These are phyloP conservation scores for Inosperma sp. DNA, from an alignment of 768 basidiomycete genomes.

Conservation along the genomic window DNA sequence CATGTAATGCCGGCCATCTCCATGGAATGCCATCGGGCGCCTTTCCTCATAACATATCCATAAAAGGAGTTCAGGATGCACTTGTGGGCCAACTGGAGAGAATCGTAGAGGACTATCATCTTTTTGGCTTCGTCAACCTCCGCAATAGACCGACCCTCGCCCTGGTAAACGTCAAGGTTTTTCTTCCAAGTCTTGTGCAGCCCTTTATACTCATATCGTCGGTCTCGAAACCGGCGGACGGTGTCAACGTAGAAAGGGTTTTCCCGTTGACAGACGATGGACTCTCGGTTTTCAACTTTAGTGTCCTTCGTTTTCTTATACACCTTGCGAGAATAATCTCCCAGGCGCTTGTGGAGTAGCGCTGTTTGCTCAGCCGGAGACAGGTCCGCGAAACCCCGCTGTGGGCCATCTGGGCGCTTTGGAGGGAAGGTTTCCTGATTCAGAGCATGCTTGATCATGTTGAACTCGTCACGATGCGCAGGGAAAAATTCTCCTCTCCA, in stretches of 20 bases:
- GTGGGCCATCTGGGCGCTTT: conserved; percentile 64
- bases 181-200: conserved; percentile 99
- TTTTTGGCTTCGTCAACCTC: conserved; percentile 97
- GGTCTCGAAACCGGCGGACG: conserved; percentile 92
- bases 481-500: conserved; percentile 99
- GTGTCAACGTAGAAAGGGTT: conserved; percentile 99
- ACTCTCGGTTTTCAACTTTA: conserved; percentile 86
- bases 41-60: conserved; percentile 99
- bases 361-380: conserved; percentile 83
- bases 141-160: conserved; percentile 68
- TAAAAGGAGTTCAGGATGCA: conserved; percentile 99
- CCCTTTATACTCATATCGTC: conserved; percentile 98
- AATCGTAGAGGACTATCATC: conserved; percentile 98
- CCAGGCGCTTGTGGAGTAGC: conserved; percentile 90
- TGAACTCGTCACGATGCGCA: conserved; percentile 93
- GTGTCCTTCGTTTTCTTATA: conserved; percentile 99
- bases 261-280: conserved; percentile 95
- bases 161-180: conserved; percentile 72
- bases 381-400: conserved; percentile 81
- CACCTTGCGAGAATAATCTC: conserved; percentile 97
- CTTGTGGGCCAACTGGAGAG: conserved; percentile 97
- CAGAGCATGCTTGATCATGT: conserved; percentile 97
- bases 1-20: conserved; percentile 99
- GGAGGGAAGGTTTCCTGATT: conserved; percentile 93
- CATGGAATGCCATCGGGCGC: conserved; percentile 99